Evolutionary conservation across 2,329 filamentous ascomycete genomes (phyloP), one percentile per base, ranked within the genome.

Genomic region (Trichoderma afroharzianum): DNA sequence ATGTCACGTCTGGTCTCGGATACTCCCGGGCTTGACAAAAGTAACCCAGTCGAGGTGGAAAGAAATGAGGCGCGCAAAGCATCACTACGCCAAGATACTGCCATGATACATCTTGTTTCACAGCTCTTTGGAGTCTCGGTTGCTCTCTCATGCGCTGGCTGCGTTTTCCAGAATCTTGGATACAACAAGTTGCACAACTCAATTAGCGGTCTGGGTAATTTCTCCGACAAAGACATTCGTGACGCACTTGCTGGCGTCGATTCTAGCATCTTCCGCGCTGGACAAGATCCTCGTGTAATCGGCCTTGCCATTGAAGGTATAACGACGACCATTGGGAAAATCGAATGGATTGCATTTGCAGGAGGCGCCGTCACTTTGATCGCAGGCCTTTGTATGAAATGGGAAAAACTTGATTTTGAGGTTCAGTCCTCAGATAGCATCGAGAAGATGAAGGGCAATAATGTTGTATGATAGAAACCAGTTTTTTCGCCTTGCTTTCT

Each of bases 81-180:
- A 28, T 57, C 53, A 3, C 15, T 57, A 26, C 75, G 75, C 3
- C 70, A 79, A 7, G 80, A 82, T 71, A 76, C 76, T 57, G 73
- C 78, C 12, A 77, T 78, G 0, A 71, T 82, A n/a, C 78, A 79
- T 71, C 81, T 79, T 73, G 77, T 82, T 74, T 76, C 76, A 30
- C 79, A 80, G 74, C 75, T 81, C 62, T 78, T 75, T 6, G 73
- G 76, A n/a, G 75, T 77, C 9, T 75, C 78, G 6, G 26, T 78
- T 26, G 72, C 77, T 0, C 73, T 81, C 0, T 74, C 77, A 2
- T 61, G 80, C 18, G 77, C 79, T 1, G 79, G 79, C 2, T 74
- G 73, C 53, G 68, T 81, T 1, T 81, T 78, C 71, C 76, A 80
- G 67, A 81, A 81, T 24, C 36, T 79, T 2, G 80, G 80, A 8